Evolutionary conservation across 225 moss, liverwort and hornwort genomes (phyloP).

Genomic region (Neckera pumila): DNA sequence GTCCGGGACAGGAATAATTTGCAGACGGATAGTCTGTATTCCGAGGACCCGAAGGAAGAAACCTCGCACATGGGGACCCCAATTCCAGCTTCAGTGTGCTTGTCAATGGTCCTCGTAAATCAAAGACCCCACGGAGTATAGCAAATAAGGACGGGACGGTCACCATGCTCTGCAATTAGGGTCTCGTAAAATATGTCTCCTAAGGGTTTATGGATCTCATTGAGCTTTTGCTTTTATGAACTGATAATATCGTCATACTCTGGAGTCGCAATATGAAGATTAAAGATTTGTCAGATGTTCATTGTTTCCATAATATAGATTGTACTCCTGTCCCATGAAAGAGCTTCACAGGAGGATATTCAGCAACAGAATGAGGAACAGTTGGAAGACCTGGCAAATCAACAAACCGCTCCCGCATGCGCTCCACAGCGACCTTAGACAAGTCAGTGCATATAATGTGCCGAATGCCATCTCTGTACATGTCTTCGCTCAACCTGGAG

Average conservation of each 20-base stretch:
- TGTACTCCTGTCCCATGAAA: not conserved
- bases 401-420: constrained; percentile 42
- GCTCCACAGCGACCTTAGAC: constrained; percentile 61
- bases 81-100: not conserved
- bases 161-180: not conserved
- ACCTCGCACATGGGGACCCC: not conserved
- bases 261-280: not conserved
- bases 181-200: not conserved
- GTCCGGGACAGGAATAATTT: not conserved
- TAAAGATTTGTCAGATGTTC: not conserved
- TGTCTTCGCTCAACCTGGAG: constrained; percentile 68
- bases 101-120: not conserved
- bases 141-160: not conserved
- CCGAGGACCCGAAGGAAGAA: not conserved
- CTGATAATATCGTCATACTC: not conserved
- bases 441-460: constrained; percentile 74
- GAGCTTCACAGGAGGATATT: not conserved
- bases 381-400: constrained; percentile 23
- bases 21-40: not conserved
- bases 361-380: not conserved
- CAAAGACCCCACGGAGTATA: not conserved
- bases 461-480: constrained; percentile 73
- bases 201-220: not conserved
- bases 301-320: not conserved
- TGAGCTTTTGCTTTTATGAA: not conserved